Evolutionary conservation across 2,329 filamentous ascomycete genomes (phyloP).

Genomic region (Cordyceps farinosa): DNA sequence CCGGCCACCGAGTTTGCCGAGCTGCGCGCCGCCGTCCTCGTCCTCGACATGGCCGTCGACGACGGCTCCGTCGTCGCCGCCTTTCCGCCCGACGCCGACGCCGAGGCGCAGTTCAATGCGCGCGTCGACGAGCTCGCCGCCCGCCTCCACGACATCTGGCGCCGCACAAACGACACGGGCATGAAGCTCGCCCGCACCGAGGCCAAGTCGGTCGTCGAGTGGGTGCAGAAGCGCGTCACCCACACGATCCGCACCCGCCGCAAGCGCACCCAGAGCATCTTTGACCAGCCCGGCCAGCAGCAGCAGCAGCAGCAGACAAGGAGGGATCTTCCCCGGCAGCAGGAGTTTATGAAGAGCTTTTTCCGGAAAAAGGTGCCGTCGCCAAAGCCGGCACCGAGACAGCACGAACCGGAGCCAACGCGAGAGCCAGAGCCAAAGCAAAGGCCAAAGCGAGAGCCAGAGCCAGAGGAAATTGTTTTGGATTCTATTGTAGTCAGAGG

Average conservation of each 20-base stretch:
- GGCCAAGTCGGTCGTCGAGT: conserved; percentile 71
- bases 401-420: background rate
- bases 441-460: background rate
- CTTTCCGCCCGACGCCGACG: conserved; percentile 25
- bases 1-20: conserved; percentile 63
- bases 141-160: conserved; percentile 54
- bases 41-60: conserved; percentile 74
- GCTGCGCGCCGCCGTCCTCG: conserved; percentile 60
- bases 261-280: conserved; percentile 51
- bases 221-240: conserved; percentile 68
- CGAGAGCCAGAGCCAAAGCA: background rate
- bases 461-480: conserved; percentile 8
- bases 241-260: conserved; percentile 66
- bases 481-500: conserved; percentile 24
- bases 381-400: background rate
- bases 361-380: conserved; percentile 28
- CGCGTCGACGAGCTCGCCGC: conserved; percentile 64
- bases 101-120: conserved; percentile 58
- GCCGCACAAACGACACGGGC: conserved; percentile 69
- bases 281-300: conserved; percentile 35
- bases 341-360: conserved; percentile 49
- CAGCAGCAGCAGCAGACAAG: conserved; percentile 37
- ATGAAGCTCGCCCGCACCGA: conserved; percentile 70
- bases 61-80: conserved; percentile 42
- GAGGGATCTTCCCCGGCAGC: conserved; percentile 39